phyloP scores from a whole-genome alignment of 1,284 basidiomycete genomes.

The Cutaneotrichosporon mucoides region DNA sequence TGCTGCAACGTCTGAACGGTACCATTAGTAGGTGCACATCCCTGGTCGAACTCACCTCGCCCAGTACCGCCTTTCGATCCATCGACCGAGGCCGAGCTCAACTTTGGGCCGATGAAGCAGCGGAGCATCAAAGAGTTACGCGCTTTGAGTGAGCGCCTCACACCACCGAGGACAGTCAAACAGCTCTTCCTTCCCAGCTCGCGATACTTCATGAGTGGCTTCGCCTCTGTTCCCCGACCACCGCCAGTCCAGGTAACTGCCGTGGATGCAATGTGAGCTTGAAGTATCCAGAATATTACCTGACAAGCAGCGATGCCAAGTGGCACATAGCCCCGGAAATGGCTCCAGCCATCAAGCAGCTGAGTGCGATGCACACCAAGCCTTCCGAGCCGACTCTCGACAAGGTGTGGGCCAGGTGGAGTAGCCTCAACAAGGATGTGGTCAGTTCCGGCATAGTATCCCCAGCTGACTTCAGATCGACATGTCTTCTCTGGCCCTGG shows the following conservation, averaged over 20 bases:
- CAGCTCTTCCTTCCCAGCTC: constrained; percentile 8
- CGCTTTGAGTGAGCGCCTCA: background rate
- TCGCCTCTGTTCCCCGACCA: background rate
- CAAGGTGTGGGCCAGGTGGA: background rate
- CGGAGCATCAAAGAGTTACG: background rate
- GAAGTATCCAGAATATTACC: background rate
- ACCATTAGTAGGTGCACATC: no score
- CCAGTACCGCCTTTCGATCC: background rate
- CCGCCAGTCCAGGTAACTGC: background rate
- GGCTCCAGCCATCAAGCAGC: background rate
- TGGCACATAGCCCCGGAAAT: background rate
- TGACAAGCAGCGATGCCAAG: background rate
- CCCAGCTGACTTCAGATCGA: background rate
- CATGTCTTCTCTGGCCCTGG: background rate
- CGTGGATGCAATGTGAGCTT: constrained; percentile 2
- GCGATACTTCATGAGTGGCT: background rate
- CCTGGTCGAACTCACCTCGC: background rate
- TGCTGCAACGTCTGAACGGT: background rate
- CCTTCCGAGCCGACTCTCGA: background rate
- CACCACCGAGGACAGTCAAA: background rate
- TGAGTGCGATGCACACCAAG: background rate
- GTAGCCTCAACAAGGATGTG: background rate
- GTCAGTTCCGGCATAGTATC: background rate
- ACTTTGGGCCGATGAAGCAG: background rate
- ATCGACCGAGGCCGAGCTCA: no score